Evolutionary conservation across 169 alveolate species (phyloP).

Genomic region (Plasmodium billcollinsi): DNA sequence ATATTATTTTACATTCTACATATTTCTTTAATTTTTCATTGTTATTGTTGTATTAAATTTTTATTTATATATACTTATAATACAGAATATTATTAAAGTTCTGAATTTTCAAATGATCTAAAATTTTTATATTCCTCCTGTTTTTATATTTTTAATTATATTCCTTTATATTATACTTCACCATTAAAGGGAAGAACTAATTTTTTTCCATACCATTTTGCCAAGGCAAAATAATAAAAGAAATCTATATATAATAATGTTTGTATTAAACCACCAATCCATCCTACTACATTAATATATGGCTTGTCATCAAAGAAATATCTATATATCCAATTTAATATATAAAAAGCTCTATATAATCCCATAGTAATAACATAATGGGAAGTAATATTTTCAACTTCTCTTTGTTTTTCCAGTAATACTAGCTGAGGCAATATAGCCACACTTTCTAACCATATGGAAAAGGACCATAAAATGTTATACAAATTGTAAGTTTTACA

Average conservation of each 20-base stretch:
- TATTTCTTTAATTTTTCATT: no score
- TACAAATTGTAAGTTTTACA: slow-evolving; percentile 78
- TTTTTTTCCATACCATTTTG: slow-evolving; percentile 92
- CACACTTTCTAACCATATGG: slow-evolving; percentile 97
- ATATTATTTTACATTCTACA: no score
- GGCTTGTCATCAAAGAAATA: slow-evolving; percentile 88
- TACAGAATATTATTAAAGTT: no score
- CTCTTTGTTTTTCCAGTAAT: slow-evolving; percentile 94
- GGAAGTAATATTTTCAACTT: slow-evolving; percentile 96
- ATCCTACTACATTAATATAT: slow-evolving; percentile 90
- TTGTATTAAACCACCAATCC: slow-evolving; percentile 95
- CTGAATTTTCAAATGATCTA: no score
- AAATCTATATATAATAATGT: slow-evolving; percentile 95
- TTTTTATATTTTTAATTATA: neutral
- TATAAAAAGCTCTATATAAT: slow-evolving; percentile 93
- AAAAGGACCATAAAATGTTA: slow-evolving; percentile 95
- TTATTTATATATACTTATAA: no score
- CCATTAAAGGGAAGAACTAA: slow-evolving; percentile 90
- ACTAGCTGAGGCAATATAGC: slow-evolving; percentile 97
- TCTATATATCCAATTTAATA: slow-evolving; percentile 95
- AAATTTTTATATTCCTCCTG: neutral
- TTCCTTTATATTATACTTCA: slow-evolving; percentile 76
- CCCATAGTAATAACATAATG: slow-evolving; percentile 96
- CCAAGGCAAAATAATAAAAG: slow-evolving; percentile 95
- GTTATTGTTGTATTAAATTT: no score